Evolutionary conservation across 106 monocot species (phyloP), one percentile per base, ranked within the genome.

Genomic region (Acorus calamus): DNA sequence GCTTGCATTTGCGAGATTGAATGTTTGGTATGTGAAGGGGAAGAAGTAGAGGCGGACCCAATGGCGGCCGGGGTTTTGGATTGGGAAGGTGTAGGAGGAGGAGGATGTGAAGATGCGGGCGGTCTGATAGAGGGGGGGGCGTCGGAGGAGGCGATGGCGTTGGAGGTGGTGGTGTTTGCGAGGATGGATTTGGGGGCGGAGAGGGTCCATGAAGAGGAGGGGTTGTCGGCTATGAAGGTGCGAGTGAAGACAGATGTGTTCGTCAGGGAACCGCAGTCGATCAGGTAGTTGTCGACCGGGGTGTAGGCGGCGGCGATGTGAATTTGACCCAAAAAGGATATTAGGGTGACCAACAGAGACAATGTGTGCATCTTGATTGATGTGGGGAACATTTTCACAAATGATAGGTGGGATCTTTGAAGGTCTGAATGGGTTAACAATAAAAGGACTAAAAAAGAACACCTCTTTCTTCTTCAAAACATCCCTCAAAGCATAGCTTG

Each of bases 41-140:
- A 86, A 81, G 80, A 91, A 86, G 62, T 86, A 75, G 42, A 91
- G 83, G 49, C 90, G 83, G 52, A 91, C 64, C 66, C 79, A 91
- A 72, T 86, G 90, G 42, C 90, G 60, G 12, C 86, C 86, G 3
- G 64, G 73, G 3, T 54, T 56, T 10, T 64, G 41, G 46, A 83
- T 83, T 5, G 70, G 57, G 64, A 91, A 81, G 0, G 78, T 61
- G 63, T 91, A 91, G 44, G 76, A 76, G 6, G 86, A 75, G 42
- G 68, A 52, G 0, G 4, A 50, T 7, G 67, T 78, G 70, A 91
- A 86, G 65, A 91, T 65, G 14, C 90, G 69, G 11, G 90, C 90
- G 7, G 76, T 86, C 14, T 42, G 83, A 65, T 80, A 86, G 44
- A 91, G 75, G 7, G 56, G 0, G 80, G 47, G 51, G 49, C 52